Base-by-base conservation (phyloP, 129 eudicot genomes). In the Artemisia tridentata region DNA sequence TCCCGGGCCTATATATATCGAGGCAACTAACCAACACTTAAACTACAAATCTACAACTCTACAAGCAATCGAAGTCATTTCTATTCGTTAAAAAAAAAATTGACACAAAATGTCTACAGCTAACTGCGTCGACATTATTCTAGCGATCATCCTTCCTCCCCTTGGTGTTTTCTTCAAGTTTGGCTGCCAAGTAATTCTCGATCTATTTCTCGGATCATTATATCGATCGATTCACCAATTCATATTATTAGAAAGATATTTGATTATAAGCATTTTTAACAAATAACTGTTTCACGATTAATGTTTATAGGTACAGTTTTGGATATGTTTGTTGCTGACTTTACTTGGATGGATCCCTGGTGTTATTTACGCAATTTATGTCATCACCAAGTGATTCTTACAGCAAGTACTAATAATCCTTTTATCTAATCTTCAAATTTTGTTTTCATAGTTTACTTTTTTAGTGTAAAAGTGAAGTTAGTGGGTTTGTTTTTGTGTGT, bases 141-240 rank as follows among this genome's bases (percentile, higher is more conserved):
- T 91, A n/a, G 96, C 97, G 38, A 91, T 91, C 75, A 50, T 91
- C 78, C 77, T 91, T 80, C 97, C 97, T 62, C 97, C 97, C 4
- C 96, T 91, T 47, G 97, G 97, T 11, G 97, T 91, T 21, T 88
- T 91, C 90, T 72, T 91, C 78, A 91, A 80, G 79, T 91, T 73
- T 13, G 92, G 91, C 7, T 91, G 97, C 79, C 23, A 71, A 73
- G 97, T 85, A 27, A 6, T 41, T 60, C n/a, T 34, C 15, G 27
- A 25, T 25, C 27, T 46, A 18, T 34, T 14, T 23, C 25, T 27
- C 45, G 10, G 7, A 29, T 29, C 38, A 29, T 29, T 34, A 5
- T 34, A 34, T 6, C 1, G 0, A 23, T 23, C 25, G 0, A 27
- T 31, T 31, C 41, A 4, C 45, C 9, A 7, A 7, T 38, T 7